Evolutionary conservation across 768 basidiomycete species (phyloP).

Genomic region (Boletus fagicola): DNA sequence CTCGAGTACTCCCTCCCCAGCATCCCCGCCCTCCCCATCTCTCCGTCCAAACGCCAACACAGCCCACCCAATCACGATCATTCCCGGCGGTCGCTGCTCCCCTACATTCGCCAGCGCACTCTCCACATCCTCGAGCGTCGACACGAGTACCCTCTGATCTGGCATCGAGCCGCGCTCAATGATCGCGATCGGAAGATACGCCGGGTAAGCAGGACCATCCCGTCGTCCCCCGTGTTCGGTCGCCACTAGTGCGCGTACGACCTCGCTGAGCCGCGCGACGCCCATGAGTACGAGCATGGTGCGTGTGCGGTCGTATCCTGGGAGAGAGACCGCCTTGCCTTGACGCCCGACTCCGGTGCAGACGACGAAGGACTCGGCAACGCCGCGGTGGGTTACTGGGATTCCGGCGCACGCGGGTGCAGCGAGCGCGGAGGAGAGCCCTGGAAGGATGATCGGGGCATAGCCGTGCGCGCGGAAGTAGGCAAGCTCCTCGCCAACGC

Average conservation of each 20-base stretch:
- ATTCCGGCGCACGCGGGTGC: constrained; percentile 89
- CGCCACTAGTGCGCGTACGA: constrained; percentile 59
- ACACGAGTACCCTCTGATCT: constrained; percentile 82
- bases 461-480: constrained; percentile 87
- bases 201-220: constrained; percentile 64
- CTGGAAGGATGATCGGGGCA: constrained; percentile 83
- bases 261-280: constrained; percentile 76
- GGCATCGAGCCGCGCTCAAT: constrained; percentile 93
- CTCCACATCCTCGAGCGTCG: constrained; percentile 72
- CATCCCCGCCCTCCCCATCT: constrained; percentile 42
- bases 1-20: constrained; percentile 71
- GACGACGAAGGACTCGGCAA: constrained; percentile 83
- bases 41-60: constrained; percentile 57
- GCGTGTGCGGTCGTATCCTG: constrained; percentile 78
- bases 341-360: constrained; percentile 92
- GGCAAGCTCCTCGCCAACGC: constrained; percentile 91
- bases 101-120: constrained; percentile 69
- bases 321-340: constrained; percentile 81
- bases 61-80: constrained; percentile 95
- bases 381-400: constrained; percentile 93
- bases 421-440: constrained; percentile 85
- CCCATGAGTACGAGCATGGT: constrained; percentile 94
- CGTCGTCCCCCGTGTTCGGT: constrained; percentile 39
- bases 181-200: constrained; percentile 80
- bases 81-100: constrained; percentile 91